Conservation (phyloP, 495 filamentous ascomycete species). For the Lasiosphaeria miniovina region DNA sequence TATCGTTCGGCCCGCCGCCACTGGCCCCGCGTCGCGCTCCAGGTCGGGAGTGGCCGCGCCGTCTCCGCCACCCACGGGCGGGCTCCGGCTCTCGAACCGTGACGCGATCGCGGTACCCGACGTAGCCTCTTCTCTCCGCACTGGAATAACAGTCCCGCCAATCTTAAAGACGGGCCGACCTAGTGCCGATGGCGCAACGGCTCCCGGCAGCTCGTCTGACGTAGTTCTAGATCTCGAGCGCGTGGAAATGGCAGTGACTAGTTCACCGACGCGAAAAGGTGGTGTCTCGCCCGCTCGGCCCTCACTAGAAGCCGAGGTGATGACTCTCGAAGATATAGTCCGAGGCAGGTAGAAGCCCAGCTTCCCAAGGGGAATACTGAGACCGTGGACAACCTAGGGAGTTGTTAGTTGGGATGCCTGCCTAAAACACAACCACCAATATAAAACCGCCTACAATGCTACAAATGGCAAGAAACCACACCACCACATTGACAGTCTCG, state of each 20-base stretch:
- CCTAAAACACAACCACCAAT: background rate
- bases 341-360: slow-evolving; percentile 75
- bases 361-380: slow-evolving; percentile 82
- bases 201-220: slow-evolving; percentile 20
- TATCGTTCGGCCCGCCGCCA: slow-evolving; percentile 30
- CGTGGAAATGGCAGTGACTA: slow-evolving; percentile 27
- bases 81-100: background rate
- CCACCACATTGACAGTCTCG: slow-evolving; percentile 65
- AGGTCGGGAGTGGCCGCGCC: background rate
- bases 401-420: slow-evolving; percentile 1
- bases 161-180: slow-evolving; percentile 50
- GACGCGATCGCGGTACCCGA: too few relatives aligned
- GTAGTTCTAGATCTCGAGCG: slow-evolving; percentile 21
- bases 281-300: slow-evolving; percentile 13
- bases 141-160: slow-evolving; percentile 32
- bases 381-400: slow-evolving; percentile 73
- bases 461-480: slow-evolving; percentile 85
- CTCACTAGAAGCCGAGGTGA: slow-evolving; percentile 18
- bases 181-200: background rate
- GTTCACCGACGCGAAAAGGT: slow-evolving; percentile 25
- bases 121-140: background rate
- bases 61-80: background rate
- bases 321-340: slow-evolving; percentile 59
- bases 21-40: background rate
- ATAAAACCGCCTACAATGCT: slow-evolving; percentile 66